Conservation (phyloP, 805 yeast species). For the Myxozyma udenii region DNA sequence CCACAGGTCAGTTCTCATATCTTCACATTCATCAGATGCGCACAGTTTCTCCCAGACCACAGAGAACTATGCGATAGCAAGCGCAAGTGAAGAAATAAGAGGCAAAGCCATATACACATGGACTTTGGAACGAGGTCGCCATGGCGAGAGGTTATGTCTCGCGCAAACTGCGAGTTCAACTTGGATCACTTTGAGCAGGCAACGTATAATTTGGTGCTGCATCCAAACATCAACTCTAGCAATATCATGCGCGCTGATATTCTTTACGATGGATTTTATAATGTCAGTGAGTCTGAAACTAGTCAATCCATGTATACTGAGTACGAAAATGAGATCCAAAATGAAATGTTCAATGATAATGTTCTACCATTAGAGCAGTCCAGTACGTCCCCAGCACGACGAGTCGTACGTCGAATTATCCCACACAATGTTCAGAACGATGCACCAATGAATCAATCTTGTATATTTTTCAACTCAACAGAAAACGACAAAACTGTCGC, state of each 20-base stretch:
- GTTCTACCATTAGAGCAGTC: not conserved
- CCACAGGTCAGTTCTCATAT: too few species aligned
- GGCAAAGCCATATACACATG: too few species aligned
- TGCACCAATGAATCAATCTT: constrained; percentile 77
- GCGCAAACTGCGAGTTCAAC: constrained; percentile 1
- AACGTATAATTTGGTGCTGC: constrained; percentile 68
- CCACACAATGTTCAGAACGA: constrained; percentile 91
- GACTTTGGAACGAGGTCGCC: too few species aligned
- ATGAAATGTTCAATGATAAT: not conserved
- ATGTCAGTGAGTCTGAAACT: not conserved
- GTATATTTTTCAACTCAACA: constrained; percentile 47
- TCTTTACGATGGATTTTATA: constrained; percentile 29
- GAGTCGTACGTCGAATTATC: constrained; percentile 76
- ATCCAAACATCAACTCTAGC: constrained; percentile 87
- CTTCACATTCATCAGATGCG: too few species aligned
- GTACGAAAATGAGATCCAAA: not conserved
- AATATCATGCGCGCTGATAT: constrained; percentile 87
- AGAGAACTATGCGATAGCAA: too few species aligned
- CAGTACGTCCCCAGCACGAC: constrained; percentile 23
- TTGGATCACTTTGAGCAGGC: constrained; percentile 47
- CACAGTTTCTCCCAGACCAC: too few species aligned
- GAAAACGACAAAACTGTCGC: constrained; percentile 9
- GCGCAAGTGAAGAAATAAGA: too few species aligned
- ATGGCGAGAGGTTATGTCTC: constrained; percentile 2
- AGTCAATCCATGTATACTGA: not conserved